phyloP scores from a whole-genome alignment of 1,284 basidiomycete genomes.

The Trichosporon sp. region DNA sequence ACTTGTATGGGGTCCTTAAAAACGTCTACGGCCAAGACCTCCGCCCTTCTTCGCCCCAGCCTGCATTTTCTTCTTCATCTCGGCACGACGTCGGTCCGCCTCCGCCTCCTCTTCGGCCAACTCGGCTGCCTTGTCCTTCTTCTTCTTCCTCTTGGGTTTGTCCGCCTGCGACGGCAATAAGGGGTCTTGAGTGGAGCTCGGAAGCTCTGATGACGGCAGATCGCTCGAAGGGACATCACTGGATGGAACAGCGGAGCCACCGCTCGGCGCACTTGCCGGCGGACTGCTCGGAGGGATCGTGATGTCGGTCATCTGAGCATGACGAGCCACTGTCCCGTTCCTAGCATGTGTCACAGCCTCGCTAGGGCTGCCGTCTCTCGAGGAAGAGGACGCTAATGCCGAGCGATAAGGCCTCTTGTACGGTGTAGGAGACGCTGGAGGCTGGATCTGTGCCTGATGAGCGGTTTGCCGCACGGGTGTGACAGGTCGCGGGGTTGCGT shows the following conservation, averaged over 20 bases:
- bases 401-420: background rate
- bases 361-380: background rate
- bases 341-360: background rate
- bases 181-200: slow-evolving; percentile 13
- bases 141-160: slow-evolving; percentile 10
- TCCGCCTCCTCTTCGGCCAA: slow-evolving; percentile 34
- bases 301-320: background rate
- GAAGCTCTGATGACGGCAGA: slow-evolving; percentile 1
- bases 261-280: background rate
- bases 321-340: background rate
- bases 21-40: slow-evolving; percentile 10
- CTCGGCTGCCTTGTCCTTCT: slow-evolving; percentile 27
- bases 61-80: slow-evolving; percentile 35
- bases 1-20: background rate
- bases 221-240: background rate
- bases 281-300: background rate
- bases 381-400: background rate
- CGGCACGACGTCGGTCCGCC: slow-evolving; percentile 24
- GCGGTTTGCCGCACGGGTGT: background rate
- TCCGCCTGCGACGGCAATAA: slow-evolving; percentile 15
- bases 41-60: slow-evolving; percentile 24
- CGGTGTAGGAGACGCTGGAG: slow-evolving; percentile 16
- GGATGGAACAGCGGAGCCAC: background rate
- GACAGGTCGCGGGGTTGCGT: slow-evolving; percentile 5
- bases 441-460: background rate